Evolutionary conservation across 2,329 filamentous ascomycete species (phyloP).

Genomic region (Biscogniauxia marginata): DNA sequence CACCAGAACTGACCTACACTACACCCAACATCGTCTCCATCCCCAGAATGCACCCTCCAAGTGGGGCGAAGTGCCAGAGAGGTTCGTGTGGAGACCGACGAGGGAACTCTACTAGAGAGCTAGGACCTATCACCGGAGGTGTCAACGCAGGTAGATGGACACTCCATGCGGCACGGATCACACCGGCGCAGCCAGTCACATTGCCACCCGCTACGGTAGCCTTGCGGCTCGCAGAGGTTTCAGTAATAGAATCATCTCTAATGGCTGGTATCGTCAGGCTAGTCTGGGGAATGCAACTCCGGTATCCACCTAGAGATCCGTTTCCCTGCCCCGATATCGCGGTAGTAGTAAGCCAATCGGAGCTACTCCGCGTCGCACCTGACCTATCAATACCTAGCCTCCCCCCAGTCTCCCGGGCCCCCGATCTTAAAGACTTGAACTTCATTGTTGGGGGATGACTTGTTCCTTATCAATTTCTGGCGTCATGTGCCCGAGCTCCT

Average conservation of each 20-base stretch:
- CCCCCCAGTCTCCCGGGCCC: background rate
- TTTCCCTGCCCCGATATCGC: conserved; percentile 17
- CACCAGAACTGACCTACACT: background rate
- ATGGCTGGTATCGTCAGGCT: background rate
- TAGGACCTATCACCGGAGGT: background rate
- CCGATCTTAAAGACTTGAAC: background rate
- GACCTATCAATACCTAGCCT: too few species aligned
- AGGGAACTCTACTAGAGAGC: background rate
- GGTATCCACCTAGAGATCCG: conserved; percentile 4
- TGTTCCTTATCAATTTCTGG: background rate
- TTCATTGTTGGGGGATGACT: background rate
- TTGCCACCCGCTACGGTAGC: background rate
- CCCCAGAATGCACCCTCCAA: background rate
- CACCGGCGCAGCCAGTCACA: background rate
- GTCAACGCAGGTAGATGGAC: background rate
- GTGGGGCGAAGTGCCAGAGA: background rate
- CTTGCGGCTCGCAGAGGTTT: conserved; percentile 9
- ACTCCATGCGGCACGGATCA: background rate
- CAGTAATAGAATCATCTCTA: conserved; percentile 16
- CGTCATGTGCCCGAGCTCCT: background rate
- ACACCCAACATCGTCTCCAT: background rate
- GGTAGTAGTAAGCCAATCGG: conserved; percentile 3
- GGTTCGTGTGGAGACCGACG: background rate
- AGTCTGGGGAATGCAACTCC: background rate
- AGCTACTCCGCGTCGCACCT: conserved; percentile 9